These are phyloP conservation scores for Cladophialophora yegresii DNA, from an alignment of 2,329 filamentous ascomycete species.

Conservation along the genomic window DNA sequence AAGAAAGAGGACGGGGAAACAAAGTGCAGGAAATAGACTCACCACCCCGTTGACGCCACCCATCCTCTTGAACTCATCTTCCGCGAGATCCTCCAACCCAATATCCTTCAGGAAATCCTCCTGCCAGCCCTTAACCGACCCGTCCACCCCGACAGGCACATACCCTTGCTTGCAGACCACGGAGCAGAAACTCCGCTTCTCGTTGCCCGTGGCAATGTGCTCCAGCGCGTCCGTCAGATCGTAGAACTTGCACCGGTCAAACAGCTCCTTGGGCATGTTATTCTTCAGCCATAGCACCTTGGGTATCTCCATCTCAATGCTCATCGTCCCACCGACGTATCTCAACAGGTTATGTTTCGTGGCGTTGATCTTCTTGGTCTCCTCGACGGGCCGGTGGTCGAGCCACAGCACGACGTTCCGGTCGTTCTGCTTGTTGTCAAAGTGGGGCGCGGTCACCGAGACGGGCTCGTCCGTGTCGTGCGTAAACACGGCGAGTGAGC, in stretches of 20 bases:
- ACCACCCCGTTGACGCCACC: slow-evolving; percentile 94
- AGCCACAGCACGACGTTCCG: slow-evolving; percentile 97
- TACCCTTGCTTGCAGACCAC: slow-evolving; percentile 97
- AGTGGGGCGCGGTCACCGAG: slow-evolving; percentile 84
- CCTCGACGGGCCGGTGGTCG: slow-evolving; percentile 86
- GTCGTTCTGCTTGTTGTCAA: slow-evolving; percentile 76
- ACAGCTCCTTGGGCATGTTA: slow-evolving; percentile 89
- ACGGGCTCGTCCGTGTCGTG: slow-evolving; percentile 88
- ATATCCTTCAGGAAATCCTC: slow-evolving; percentile 88
- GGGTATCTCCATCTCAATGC: slow-evolving; percentile 98
- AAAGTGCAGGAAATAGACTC: slow-evolving; percentile 54
- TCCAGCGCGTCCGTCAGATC: slow-evolving; percentile 91
- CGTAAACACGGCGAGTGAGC: slow-evolving; percentile 88
- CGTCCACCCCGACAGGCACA: slow-evolving; percentile 94
- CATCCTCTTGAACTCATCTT: slow-evolving; percentile 89
- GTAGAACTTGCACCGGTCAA: slow-evolving; percentile 94
- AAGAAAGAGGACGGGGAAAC: slow-evolving; percentile 2
- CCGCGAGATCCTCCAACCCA: slow-evolving; percentile 77
- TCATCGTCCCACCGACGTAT: slow-evolving; percentile 98
- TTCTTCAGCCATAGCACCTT: slow-evolving; percentile 99
- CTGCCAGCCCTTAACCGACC: slow-evolving; percentile 97
- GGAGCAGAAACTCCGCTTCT: slow-evolving; percentile 91
- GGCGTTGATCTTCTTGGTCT: slow-evolving; percentile 90
- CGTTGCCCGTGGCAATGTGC: slow-evolving; percentile 87
- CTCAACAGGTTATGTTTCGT: slow-evolving; percentile 89